These are phyloP conservation scores for Geotrichum siamense DNA, from an alignment of 1,139 yeast genomes.

Conservation along the genomic window DNA sequence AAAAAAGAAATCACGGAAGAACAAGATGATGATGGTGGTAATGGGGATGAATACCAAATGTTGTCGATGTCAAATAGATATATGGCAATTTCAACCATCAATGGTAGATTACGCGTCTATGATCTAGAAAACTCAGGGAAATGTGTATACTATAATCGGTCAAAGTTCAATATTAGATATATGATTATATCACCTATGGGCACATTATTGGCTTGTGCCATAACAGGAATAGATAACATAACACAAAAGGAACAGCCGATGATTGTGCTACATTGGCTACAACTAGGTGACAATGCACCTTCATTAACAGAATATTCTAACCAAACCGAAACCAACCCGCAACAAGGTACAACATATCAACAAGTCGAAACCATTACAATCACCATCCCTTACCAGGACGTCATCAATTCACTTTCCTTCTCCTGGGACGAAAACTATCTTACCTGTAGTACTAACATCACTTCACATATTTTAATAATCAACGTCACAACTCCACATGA, in stretches of 20 bases:
- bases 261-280: slow-evolving; percentile 52
- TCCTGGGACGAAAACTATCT: slow-evolving; percentile 63
- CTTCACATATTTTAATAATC: slow-evolving; percentile 70
- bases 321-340: background rate
- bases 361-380: slow-evolving; percentile 55
- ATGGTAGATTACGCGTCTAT: slow-evolving; percentile 60
- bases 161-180: slow-evolving; percentile 73
- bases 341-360: slow-evolving; percentile 13
- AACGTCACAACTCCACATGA: slow-evolving; percentile 54
- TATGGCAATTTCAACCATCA: slow-evolving; percentile 64
- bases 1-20: slow-evolving; percentile 67
- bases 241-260: slow-evolving; percentile 75
- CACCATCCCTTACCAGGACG: slow-evolving; percentile 79
- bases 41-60: slow-evolving; percentile 39
- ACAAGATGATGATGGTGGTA: slow-evolving; percentile 18
- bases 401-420: slow-evolving; percentile 64
- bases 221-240: slow-evolving; percentile 67
- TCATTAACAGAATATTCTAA: slow-evolving; percentile 9
- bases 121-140: slow-evolving; percentile 52
- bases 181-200: slow-evolving; percentile 63
- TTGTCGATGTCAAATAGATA: slow-evolving; percentile 58
- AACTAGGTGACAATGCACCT: slow-evolving; percentile 16
- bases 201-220: slow-evolving; percentile 65
- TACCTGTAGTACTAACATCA: slow-evolving; percentile 78
- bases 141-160: slow-evolving; percentile 60